Base-by-base conservation (phyloP, 139 green algal genomes). In the Deuterostichococcus epilithicus region DNA sequence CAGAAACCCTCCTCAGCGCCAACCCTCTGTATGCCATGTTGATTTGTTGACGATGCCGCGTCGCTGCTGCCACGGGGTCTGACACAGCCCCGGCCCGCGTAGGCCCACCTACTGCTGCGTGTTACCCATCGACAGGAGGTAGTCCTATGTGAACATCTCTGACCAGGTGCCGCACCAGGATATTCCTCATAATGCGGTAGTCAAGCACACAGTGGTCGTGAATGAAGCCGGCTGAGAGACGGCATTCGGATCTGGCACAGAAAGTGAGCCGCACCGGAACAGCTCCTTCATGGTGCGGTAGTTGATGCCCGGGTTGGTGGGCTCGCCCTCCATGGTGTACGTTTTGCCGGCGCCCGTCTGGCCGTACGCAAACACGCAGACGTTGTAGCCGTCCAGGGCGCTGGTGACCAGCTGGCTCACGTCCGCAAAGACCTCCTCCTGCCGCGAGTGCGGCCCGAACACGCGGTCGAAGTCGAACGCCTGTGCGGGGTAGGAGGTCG, bases 351-450 rank as follows among this genome's bases (percentile, higher is more conserved):
- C 73, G 23, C 78, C 76, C 75, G 45, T 63, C 52, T 63, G 90
- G 22, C 90, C 90, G 72, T 94, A 94, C 0, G 90, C 91, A 77
- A 95, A 91, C 76, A 95, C 91, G 81, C 82, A 91, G 37, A 89
- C 87, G 42, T 94, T 93, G 85, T 87, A 94, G 73, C 90, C 90
- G 72, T 94, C 88, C 20, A 92, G 75, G 35, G 83, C 82, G 45
- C 70, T 88, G 13, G 72, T 84, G 33, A 92, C 84, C 3, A 92
- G 74, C 13, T 74, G 70, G 0, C 78, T 74, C 3, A 90, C 78
- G 69, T 91, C 88, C 23, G 84, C 81, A 70, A 84, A 91, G 42
- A 92, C 76, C 72, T 82, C 70, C 39, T 86, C 78, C 76, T 94
- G 90, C 1, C 78, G 79, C 34, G 88, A 83, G 5, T 77, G 69